Base-by-base conservation (phyloP, 257 asterid species). In the Solanum etuberosum region DNA sequence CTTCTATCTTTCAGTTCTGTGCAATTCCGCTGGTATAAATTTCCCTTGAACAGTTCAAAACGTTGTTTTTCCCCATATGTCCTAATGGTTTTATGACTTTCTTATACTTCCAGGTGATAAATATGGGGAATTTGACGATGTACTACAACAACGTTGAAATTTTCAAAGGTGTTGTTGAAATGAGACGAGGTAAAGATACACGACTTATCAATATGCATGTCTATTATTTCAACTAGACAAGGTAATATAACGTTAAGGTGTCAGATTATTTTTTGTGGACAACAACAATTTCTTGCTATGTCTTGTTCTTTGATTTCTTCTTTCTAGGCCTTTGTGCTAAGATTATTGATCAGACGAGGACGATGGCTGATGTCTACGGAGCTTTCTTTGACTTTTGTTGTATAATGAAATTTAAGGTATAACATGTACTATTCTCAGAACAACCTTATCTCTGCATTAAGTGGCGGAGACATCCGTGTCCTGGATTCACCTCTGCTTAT, bases 101-200 rank as follows among this genome's bases (percentile, higher is more conserved):
- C 32, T 89, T 25, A 54, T 82, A 85, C 11, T 84, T 68, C 88
- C 92, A 95, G 99, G 88, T 96, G 90, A 93, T 97, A 98, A 98
- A 98, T 35, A 95, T 97, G 71, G 99, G 99, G 88, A 97, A 98
- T 42, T 88, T 95, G 88, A 95, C 95, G 86, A 85, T 95, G 91
- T 93, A 98, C 92, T 97, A 95, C 91, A 92, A 96, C 97, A 97
- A 97, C 89, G 88, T 93, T 89, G 91, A 93, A 91, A 97, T 97
- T 87, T 97, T 95, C 91, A 91, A 94, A 90, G 98, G 98, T 71
- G 99, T 93, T 65, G 99, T 95, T 63, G 95, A 97, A 92, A 91
- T 95, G 99, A 93, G 99, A 87, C 97, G 99, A 37, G 98, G 99
- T 97, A 91, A 84, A 71, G 25, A 85, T 85, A 35, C 73, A 54